These are phyloP conservation scores for Brettanomyces bruxellensis DNA, from an alignment of 805 yeast species.

Conservation along the genomic window DNA sequence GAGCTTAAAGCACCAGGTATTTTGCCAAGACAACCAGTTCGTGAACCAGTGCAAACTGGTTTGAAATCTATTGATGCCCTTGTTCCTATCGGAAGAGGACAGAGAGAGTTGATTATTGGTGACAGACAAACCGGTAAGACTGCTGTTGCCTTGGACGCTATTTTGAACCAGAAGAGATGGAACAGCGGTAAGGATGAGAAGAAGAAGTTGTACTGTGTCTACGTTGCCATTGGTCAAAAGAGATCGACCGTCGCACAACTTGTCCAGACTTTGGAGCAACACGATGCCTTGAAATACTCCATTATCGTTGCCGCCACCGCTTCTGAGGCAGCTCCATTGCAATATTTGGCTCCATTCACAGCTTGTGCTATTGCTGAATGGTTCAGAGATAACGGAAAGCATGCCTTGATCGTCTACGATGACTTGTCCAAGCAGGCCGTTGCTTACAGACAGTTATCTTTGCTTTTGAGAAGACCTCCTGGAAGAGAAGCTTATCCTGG, in stretches of 20 bases:
- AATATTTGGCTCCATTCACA: slow-evolving; percentile 99
- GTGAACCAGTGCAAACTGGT: slow-evolving; percentile 99
- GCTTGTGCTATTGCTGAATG: slow-evolving; percentile 99
- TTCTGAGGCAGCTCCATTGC: slow-evolving; percentile 99
- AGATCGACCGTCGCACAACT: slow-evolving; percentile 99
- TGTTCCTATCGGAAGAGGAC: slow-evolving; percentile 99
- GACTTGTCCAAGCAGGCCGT: slow-evolving; percentile 99
- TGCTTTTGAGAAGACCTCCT: slow-evolving; percentile 94
- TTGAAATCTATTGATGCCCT: slow-evolving; percentile 97
- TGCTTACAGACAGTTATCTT: slow-evolving; percentile 98
- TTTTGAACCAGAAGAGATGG: slow-evolving; percentile 99
- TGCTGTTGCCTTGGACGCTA: slow-evolving; percentile 97
- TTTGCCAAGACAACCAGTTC: slow-evolving; percentile 96
- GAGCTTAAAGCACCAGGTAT: slow-evolving; percentile 99
- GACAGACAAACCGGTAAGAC: slow-evolving; percentile 99
- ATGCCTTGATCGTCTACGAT: slow-evolving; percentile 94
- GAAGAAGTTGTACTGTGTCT: slow-evolving; percentile 98
- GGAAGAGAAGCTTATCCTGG: slow-evolving; percentile 97
- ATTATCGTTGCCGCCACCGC: slow-evolving; percentile 99
- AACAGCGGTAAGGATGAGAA: slow-evolving; percentile 90
- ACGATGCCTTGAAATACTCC: slow-evolving; percentile 96
- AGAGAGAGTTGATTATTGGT: slow-evolving; percentile 99
- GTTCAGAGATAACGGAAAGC: slow-evolving; percentile 99
- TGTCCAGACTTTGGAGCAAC: slow-evolving; percentile 96
- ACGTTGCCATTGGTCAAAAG: slow-evolving; percentile 99